phyloP scores from a whole-genome alignment of 768 basidiomycete genomes.

The Lactifluus volemus region DNA sequence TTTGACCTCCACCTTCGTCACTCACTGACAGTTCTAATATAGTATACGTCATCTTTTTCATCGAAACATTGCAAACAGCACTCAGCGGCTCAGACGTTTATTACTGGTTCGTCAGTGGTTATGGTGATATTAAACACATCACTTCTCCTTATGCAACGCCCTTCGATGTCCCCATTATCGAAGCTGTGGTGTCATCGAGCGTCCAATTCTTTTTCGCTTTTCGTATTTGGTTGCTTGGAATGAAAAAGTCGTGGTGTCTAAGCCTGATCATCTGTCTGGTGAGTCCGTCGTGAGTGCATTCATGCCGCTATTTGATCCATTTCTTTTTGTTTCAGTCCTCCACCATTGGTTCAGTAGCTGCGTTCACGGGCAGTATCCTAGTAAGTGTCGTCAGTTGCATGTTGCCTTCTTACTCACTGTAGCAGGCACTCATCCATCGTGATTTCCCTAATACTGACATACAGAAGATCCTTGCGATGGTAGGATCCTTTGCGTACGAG shows the following conservation, averaged over 20 bases:
- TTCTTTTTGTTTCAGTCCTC: background rate
- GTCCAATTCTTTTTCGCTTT: conserved; percentile 3
- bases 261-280: conserved; percentile 1
- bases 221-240: conserved; percentile 3
- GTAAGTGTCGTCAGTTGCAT: background rate
- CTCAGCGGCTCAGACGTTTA: conserved; percentile 24
- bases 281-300: background rate
- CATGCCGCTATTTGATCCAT: too few species aligned
- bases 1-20: background rate
- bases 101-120: conserved; percentile 25
- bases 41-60: conserved; percentile 19
- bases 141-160: conserved; percentile 16
- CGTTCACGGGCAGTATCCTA: background rate
- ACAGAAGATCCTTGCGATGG: too few species aligned
- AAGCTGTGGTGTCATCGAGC: background rate
- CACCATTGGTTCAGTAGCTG: background rate
- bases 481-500: too few species aligned
- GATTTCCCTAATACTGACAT: too few species aligned
- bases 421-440: too few species aligned
- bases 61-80: conserved; percentile 23
- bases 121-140: conserved; percentile 21
- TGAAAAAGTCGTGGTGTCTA: background rate
- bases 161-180: conserved; percentile 11
- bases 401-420: too few species aligned
- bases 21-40: conserved; percentile 8